Conservation (phyloP, 1,139 yeast species). For the Zygotorulaspora mrakii region DNA sequence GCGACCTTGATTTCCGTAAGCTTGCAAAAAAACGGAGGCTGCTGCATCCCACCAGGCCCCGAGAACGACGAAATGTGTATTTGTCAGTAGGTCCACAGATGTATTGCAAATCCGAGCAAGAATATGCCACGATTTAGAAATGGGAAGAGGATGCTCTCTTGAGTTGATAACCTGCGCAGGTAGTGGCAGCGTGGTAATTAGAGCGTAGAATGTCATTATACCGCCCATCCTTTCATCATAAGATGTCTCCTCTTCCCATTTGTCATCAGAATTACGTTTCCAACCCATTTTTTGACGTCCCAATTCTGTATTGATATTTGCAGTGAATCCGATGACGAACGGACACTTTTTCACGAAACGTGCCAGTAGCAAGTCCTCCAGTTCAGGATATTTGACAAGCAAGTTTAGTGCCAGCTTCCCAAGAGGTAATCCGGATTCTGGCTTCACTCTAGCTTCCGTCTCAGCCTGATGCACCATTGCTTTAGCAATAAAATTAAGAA, state of each 20-base stretch:
- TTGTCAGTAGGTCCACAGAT: conserved; percentile 46
- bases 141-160: conserved; percentile 50
- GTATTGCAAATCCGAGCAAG: conserved; percentile 68
- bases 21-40: conserved; percentile 50
- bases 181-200: conserved; percentile 49
- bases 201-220: conserved; percentile 75
- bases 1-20: conserved; percentile 65
- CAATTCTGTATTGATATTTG: conserved; percentile 72
- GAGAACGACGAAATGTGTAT: conserved; percentile 67
- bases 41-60: conserved; percentile 94
- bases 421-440: conserved; percentile 75
- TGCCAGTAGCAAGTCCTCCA: conserved; percentile 66
- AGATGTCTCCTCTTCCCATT: conserved; percentile 74
- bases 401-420: conserved; percentile 61
- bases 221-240: conserved; percentile 88
- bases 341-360: conserved; percentile 92
- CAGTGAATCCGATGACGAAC: conserved; percentile 72
- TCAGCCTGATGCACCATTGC: conserved; percentile 89
- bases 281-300: conserved; percentile 88
- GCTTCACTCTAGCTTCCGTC: conserved; percentile 79
- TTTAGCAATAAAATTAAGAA: conserved; percentile 76
- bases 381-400: conserved; percentile 56
- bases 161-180: conserved; percentile 30
- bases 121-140: conserved; percentile 60
- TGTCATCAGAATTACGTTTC: conserved; percentile 55